Base-by-base conservation (phyloP, 208 protist genomes). In the Acanthamoeba healyi region DNA sequence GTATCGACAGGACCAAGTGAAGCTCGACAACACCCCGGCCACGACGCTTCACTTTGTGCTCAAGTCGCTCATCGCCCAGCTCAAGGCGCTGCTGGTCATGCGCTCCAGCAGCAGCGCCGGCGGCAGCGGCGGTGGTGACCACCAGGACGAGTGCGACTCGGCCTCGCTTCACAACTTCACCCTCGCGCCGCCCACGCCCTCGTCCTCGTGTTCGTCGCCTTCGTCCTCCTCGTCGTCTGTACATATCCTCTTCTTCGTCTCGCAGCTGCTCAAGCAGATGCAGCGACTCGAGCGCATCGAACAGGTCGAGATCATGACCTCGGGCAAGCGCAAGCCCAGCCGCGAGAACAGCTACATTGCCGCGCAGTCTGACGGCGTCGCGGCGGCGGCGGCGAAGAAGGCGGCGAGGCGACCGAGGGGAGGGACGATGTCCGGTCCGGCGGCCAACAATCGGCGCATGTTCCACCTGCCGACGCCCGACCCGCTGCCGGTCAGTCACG, bases 191-290 rank as follows among this genome's bases (percentile, higher is more conserved):
- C 34, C 77, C 26, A 87, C 26, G 10, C 6, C 77, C 9, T 56
- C 49, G 15, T 56, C 65, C 34, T 2, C 24, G 7, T 49, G 10
- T 24, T 34, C 72, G 1, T 38, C 72, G n/a, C 46, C 42, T 19
- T 32, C 42, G 9, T 34, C 72, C 34, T 2, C 34, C 24, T n/a
- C 72, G n/a, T 89, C 51, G 81, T 36, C 40, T 89, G 72, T 63
- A 65, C 81, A 89, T 89, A 49, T 63, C 15, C 29, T 89, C 44
- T 63, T 49, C 44, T 89, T 65, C 44, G 32, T 89, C 6, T 89
- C 81, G 44, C 51, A 82, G 72, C 44, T 82, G 72, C 38, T 82
- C 40, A 44, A 82, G 26, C 72, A 82, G 72, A 36, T 82, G 34
- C 72, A 34, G 38, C 38, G 34, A 44, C 38, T 82, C 44, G 72